Base-by-base conservation (phyloP, 163 green algal species). In the Scenedesmus sp. region DNA sequence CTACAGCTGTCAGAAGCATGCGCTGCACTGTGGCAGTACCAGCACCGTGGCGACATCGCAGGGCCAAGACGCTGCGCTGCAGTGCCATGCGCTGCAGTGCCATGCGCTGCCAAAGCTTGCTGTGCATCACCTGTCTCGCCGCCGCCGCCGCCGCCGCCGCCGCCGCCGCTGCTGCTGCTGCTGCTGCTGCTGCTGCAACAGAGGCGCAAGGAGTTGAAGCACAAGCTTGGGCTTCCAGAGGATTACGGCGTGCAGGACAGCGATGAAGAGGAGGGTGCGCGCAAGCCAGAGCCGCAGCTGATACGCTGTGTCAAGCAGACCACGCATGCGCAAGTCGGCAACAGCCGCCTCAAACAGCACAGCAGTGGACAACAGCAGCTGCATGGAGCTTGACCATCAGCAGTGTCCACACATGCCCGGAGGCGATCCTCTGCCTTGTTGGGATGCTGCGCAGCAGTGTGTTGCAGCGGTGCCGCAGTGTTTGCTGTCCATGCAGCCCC, bases 151-250 rank as follows among this genome's bases (percentile, higher is more conserved):
- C 76, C 18, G n/a, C 73, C 43, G n/a, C 43, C 44, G 51, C 82
- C 16, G 51, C 9, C 30, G n/a, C 44, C 26, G 37, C 61, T 46
- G 33, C 73, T 33, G 73, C 49, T 81, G 83, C 40, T 68, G 83
- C 42, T 46, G 35, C 53, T 81, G 84, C 84, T 68, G 18, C 56
- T 72, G 53, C 6, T 13, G 3, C 22, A 78, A 44, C 91, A 95
- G 93, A 84, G 90, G 49, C 91, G 91, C 35, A 79, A 79, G 12
- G 87, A 95, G 87, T 42, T 95, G 59, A 95, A 94, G 86, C 70
- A 93, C 26, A 35, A 93, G 42, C 81, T 95, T 5, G 89, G 89
- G 4, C 79, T 95, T 0, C 89, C 79, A 20, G 93, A 95, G 15
- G 80, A 94, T 80, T 95, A 93, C 44, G 93, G 93, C 9, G 80